Evolutionary conservation across 2,329 filamentous ascomycete species (phyloP).

Genomic region (Clonostachys rhizophaga): DNA sequence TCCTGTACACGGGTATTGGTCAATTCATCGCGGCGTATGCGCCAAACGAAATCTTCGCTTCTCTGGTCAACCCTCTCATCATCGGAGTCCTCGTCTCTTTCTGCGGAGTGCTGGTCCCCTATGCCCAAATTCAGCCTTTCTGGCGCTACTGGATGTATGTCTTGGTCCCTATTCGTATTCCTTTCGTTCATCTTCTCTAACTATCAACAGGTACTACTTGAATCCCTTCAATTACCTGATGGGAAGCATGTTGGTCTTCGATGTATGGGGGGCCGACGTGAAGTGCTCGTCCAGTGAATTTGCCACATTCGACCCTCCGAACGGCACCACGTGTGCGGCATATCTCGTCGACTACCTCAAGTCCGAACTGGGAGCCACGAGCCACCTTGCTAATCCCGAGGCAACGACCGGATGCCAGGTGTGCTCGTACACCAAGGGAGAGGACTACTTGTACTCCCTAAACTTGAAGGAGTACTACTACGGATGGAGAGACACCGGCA

Average conservation of each 20-base stretch:
- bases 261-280: slow-evolving; percentile 39
- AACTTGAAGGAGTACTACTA: slow-evolving; percentile 58
- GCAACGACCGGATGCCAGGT: slow-evolving; percentile 51
- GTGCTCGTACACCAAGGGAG: slow-evolving; percentile 53
- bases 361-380: slow-evolving; percentile 33
- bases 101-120: slow-evolving; percentile 72
- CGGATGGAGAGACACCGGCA: slow-evolving; percentile 62
- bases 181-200: no score
- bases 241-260: slow-evolving; percentile 48
- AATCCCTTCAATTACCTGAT: slow-evolving; percentile 61
- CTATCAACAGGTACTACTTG: slow-evolving; percentile 24
- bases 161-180: slow-evolving; percentile 34
- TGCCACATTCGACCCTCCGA: slow-evolving; percentile 44
- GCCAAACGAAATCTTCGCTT: slow-evolving; percentile 55
- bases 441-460: slow-evolving; percentile 54
- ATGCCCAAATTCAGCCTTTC: slow-evolving; percentile 55
- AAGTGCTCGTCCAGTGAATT: slow-evolving; percentile 42
- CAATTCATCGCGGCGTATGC: slow-evolving; percentile 61
- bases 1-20: slow-evolving; percentile 55
- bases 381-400: slow-evolving; percentile 55
- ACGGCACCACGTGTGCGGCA: slow-evolving; percentile 47
- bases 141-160: slow-evolving; percentile 66
- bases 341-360: slow-evolving; percentile 51
- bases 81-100: slow-evolving; percentile 61
- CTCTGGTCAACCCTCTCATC: slow-evolving; percentile 51